Base-by-base conservation (phyloP, 2,329 filamentous ascomycete species). In the Dothistroma pini region DNA sequence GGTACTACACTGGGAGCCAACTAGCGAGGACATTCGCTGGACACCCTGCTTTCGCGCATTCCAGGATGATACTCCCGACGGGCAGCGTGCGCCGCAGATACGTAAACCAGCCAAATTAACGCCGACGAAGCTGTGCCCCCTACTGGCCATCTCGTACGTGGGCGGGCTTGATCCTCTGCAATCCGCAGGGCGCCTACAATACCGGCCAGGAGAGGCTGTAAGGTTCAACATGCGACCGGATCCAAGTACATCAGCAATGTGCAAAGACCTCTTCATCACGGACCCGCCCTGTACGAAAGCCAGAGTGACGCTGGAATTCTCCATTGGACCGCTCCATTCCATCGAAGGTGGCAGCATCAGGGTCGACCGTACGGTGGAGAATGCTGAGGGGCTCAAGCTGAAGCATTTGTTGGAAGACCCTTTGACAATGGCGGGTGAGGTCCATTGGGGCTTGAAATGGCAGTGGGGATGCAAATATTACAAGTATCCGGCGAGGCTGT, bases 231-330 rank as follows among this genome's bases (percentile, higher is more conserved):
- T 4, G 16, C 10, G 9, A 16, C 19, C 21, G 9, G n/a, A 34
- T 16, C 21, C 25, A 22, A n/a, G 10, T 29, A 32, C 29, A 7
- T 56, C 54, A n/a, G n/a, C n/a, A n/a, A n/a, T n/a, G 2, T 57
- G 38, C 22, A 34, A 35, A 50, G 19, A 35, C n/a, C 19, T 57
- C 19, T 48, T 57, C 38, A 14, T 57, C 12, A 57, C 54, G 16
- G 54, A 57, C 35, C 54, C 54, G 14, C 54, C 54, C 1, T 57
- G 54, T 29, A 49, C 14, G n/a, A 48, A 57, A 32, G 54, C 54
- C 6, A 47, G 34, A 1, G n/a, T 57, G 22, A 35, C 21, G 16
- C 25, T 57, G 11, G 19, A 6, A 4, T 57, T 49, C 25, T 25
- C 29, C 7, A 29, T 57, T 22, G 54, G 54, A 11, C 11, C 10